These are phyloP conservation scores for Phytophthora cajani DNA, from an alignment of 352 stramenopile genomes.

Conservation along the genomic window DNA sequence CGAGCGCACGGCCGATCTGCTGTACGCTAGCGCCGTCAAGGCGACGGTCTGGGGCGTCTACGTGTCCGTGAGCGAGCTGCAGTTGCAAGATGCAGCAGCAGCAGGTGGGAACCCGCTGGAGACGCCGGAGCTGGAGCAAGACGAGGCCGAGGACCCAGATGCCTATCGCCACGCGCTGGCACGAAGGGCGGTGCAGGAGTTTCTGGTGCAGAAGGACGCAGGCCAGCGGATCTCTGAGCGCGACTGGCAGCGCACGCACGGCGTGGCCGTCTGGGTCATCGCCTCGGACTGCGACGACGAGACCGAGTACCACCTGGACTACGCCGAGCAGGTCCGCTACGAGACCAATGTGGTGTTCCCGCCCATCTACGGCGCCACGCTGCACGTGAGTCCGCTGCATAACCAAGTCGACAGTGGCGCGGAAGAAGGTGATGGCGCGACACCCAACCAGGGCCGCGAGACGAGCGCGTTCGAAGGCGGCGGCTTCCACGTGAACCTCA, in stretches of 20 bases:
- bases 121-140: slow-evolving; percentile 11
- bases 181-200: slow-evolving; percentile 55
- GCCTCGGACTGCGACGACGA: slow-evolving; percentile 66
- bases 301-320: slow-evolving; percentile 79
- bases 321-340: slow-evolving; percentile 73
- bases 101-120: not conserved
- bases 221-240: slow-evolving; percentile 30
- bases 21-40: slow-evolving; percentile 67
- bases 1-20: slow-evolving; percentile 46
- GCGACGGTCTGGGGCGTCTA: slow-evolving; percentile 77
- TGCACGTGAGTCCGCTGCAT: slow-evolving; percentile 71
- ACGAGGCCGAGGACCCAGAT: slow-evolving; percentile 28
- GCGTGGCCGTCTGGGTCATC: slow-evolving; percentile 76
- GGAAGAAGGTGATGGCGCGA: not conserved
- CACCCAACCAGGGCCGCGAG: slow-evolving; percentile 5
- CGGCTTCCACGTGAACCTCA: slow-evolving; percentile 65
- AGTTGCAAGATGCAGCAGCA: slow-evolving; percentile 8
- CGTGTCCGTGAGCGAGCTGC: slow-evolving; percentile 42
- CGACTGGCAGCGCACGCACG: slow-evolving; percentile 52
- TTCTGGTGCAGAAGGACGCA: slow-evolving; percentile 45
- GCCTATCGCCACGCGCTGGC: slow-evolving; percentile 55
- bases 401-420: slow-evolving; percentile 12
- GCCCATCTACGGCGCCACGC: slow-evolving; percentile 75
- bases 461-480: slow-evolving; percentile 50
- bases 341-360: slow-evolving; percentile 78